phyloP scores from a whole-genome alignment of 2,329 filamentous ascomycete genomes.

The Neofusicoccum umdonicola region DNA sequence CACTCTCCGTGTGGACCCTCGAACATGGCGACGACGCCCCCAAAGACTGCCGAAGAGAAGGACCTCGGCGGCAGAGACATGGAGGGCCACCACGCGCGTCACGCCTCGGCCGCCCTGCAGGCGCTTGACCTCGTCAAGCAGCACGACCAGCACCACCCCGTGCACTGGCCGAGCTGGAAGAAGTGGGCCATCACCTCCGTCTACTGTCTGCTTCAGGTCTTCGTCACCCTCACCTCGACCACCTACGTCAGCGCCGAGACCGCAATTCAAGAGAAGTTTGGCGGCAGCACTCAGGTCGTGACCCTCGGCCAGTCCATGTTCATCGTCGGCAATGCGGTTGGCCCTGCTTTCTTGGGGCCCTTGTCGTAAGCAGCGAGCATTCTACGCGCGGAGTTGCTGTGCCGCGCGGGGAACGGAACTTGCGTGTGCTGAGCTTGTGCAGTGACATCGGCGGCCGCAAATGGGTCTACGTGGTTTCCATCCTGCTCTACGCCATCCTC shows the following conservation, averaged over 20 bases:
- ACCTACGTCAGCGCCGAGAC: slow-evolving; percentile 13
- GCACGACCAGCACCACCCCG: slow-evolving; percentile 17
- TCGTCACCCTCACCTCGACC: slow-evolving; percentile 15
- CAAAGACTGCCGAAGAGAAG: slow-evolving; percentile 10
- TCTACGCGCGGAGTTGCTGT: not conserved
- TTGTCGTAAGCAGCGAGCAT: slow-evolving; percentile 16
- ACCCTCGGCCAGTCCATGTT: slow-evolving; percentile 17
- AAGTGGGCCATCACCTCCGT: slow-evolving; percentile 15
- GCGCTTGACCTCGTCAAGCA: slow-evolving; percentile 15
- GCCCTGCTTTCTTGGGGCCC: slow-evolving; percentile 16
- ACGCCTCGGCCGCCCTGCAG: slow-evolving; percentile 3
- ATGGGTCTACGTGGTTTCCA: slow-evolving; percentile 18
- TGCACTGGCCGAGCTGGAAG: slow-evolving; percentile 13
- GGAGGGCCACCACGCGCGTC: not conserved
- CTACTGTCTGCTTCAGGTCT: slow-evolving; percentile 18
- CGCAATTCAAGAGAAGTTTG: slow-evolving; percentile 15
- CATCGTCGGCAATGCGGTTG: slow-evolving; percentile 16
- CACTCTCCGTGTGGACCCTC: not conserved
- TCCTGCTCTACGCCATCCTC: slow-evolving; percentile 12
- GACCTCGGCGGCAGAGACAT: not conserved
- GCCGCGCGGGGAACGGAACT: not conserved
- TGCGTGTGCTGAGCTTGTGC: slow-evolving; percentile 11
- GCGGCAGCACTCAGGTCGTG: slow-evolving; percentile 16
- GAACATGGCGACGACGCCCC: not conserved
- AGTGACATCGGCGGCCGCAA: slow-evolving; percentile 19